Evolutionary conservation across 2,329 filamentous ascomycete genomes (phyloP).

Genomic region (Plenodomus biglobosus): DNA sequence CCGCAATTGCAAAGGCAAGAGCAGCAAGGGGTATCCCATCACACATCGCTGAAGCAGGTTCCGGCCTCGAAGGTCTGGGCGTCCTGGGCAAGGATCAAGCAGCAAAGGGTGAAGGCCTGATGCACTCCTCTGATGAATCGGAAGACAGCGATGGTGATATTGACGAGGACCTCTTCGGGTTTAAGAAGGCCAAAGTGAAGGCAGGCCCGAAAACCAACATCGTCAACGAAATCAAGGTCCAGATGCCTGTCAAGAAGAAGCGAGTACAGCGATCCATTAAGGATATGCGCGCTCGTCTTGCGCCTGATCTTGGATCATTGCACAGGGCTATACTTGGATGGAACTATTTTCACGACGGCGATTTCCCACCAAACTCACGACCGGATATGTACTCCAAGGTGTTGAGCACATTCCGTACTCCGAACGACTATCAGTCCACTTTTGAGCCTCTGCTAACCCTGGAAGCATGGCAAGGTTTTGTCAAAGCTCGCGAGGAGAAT

Average conservation of each 20-base stretch:
- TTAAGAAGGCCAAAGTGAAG: constrained; percentile 51
- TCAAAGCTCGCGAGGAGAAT: constrained; percentile 84
- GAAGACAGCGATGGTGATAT: constrained; percentile 62
- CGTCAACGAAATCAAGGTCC: constrained; percentile 39
- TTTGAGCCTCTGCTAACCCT: constrained; percentile 89
- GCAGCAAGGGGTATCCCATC: constrained; percentile 53
- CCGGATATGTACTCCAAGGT: constrained; percentile 74
- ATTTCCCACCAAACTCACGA: constrained; percentile 74
- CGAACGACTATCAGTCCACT: constrained; percentile 78
- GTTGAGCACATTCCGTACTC: constrained; percentile 73
- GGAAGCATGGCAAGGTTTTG: constrained; percentile 94
- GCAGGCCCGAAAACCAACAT: constrained; percentile 45
- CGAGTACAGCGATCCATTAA: constrained; percentile 80
- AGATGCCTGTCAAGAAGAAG: constrained; percentile 79
- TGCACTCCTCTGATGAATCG: constrained; percentile 74
- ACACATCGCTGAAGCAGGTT: constrained; percentile 73
- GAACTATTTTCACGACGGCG: constrained; percentile 91
- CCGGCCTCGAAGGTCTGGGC: constrained; percentile 71
- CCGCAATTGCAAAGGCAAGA: constrained; percentile 69
- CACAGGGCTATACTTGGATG: constrained; percentile 87
- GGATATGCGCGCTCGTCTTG: constrained; percentile 90
- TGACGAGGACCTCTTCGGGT: constrained; percentile 68
- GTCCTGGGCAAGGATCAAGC: constrained; percentile 77
- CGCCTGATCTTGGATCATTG: constrained; percentile 81
- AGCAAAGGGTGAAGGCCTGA: constrained; percentile 76